Base-by-base conservation (phyloP, 345 rosid species). In the Lumnitzera littorea region DNA sequence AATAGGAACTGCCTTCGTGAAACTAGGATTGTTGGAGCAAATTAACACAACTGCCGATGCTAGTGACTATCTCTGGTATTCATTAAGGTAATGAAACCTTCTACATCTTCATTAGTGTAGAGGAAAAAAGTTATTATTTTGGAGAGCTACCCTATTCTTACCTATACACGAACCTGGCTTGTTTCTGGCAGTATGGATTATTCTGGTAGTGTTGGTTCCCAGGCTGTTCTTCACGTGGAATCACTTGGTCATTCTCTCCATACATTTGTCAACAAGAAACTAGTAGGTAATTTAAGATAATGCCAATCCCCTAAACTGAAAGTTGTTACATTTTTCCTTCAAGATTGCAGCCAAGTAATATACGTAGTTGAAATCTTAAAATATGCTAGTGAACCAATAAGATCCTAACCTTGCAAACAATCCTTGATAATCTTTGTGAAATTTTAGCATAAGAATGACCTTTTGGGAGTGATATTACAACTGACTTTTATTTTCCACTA, bases 21-120 rank as follows among this genome's bases (percentile, higher is more conserved):
- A 78, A 78, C 67, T 57, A 58, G 98, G 96, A 72, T 73, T 92
- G 60, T 25, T 85, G 63, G 98, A 92, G 72, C 96, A 92, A 76
- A 84, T 92, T 66, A 81, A 84, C 73, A 87, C 96, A 20, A 87
- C 96, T 56, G 86, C 94, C 59, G 96, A 92, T 69, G 62, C 72
- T 72, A 92, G 89, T 41, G 96, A 92, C 62, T 92, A 84, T 83
- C 68, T 92, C 63, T 92, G 98, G 98, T 92, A 92, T 73, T 89
- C 96, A 5, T 65, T 78, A 64, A 85, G 96, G 98, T 92, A 78
- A 53, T 25, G 25, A 29, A 51, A 54, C 62, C 53, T 16, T 15
- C 27, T 55, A 11, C 20, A 47, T 55, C 47, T 48, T 57, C 15
- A 36, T n/a, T 15, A 12, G 13, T 57, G 1, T 7, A 36, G 5